Evolutionary conservation across 768 basidiomycete genomes (phyloP), one percentile per base, ranked within the genome.

Genomic region (Sarcodon aspratus): DNA sequence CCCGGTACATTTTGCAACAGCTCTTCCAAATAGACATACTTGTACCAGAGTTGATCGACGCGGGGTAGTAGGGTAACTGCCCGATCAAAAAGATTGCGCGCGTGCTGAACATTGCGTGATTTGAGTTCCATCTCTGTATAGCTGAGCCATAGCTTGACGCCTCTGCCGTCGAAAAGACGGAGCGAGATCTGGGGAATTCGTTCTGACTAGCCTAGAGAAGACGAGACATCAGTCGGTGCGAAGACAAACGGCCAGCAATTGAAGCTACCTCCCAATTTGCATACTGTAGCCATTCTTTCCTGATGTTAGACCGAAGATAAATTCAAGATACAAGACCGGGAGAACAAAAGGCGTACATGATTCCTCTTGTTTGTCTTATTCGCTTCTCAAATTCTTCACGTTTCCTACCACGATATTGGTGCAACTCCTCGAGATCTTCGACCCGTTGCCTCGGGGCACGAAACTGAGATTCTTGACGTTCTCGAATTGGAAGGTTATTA

Each of bases 101-200:
- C 84, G 57, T 98, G 96, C 59, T 95, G 88, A 47, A 99, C 90
- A 59, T 99, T 98, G 53, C 96, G 88, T 6, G 88, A 86, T 67
- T 98, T 98, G 55, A 99, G 78, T 65, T 99, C 96, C 87, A 93
- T 92, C 65, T 99, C 95, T 6, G 89, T 85, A 66, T 95, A 96
- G 57, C 80, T 81, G 46, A 95, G 72, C 96, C 96, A 99, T 52
- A 98, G 72, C 58, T 92, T 90, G 35, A 90, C 75, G 51, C 84
- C 86, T 18, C 91, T 75, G 0, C 93, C 76, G 62, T 98, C 94
- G 51, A 99, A 55, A 89, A 99, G 35, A 99, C 84, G 7, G 94
- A 97, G 27, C 96, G 77, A 1, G 96, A 88, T 52, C 95, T 82
- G 36, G 90, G 86, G 59, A 85, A 98, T 71, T 98, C 92, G 57